phyloP scores from a whole-genome alignment of 2,329 filamentous ascomycete species.

The Penicillium janthinellum region DNA sequence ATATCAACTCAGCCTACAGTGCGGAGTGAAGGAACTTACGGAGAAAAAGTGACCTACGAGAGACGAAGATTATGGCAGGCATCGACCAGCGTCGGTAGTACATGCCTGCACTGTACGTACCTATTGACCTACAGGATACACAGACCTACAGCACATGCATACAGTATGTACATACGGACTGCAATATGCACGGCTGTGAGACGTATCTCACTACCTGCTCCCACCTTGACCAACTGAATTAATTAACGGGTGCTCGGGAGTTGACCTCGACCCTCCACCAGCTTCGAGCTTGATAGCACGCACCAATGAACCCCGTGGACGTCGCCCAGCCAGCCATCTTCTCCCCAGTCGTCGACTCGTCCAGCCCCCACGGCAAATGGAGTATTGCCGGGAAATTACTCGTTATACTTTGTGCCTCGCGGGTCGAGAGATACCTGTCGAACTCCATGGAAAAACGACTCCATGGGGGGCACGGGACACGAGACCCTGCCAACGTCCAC shows the following conservation, averaged over 20 bases:
- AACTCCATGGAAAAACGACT: not conserved
- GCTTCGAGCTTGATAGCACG: constrained; percentile 2
- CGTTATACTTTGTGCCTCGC: not conserved
- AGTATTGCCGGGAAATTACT: not conserved
- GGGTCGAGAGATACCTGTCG: not conserved
- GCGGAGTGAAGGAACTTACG: constrained; percentile 7
- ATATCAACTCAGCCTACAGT: constrained; percentile 4
- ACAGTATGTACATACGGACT: not conserved
- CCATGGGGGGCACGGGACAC: not conserved
- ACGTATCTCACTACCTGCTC: constrained; percentile 2
- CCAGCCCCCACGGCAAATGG: not conserved
- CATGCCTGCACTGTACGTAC: not conserved
- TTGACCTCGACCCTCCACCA: not conserved
- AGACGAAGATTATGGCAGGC: constrained; percentile 14
- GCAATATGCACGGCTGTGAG: not conserved
- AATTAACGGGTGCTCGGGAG: not conserved
- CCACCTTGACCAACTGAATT: not conserved
- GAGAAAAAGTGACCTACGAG: constrained; percentile 20
- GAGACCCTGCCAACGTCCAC: constrained; percentile 5
- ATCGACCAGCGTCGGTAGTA: not conserved
- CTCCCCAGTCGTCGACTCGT: not conserved
- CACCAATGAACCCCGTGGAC: not conserved
- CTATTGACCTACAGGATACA: not conserved
- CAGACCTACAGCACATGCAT: not conserved
- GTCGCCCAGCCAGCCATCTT: not conserved